Evolutionary conservation across 371 early-diverging fungal genomes (phyloP).

Genomic region (Homolaphlyctis polyrhiza): DNA sequence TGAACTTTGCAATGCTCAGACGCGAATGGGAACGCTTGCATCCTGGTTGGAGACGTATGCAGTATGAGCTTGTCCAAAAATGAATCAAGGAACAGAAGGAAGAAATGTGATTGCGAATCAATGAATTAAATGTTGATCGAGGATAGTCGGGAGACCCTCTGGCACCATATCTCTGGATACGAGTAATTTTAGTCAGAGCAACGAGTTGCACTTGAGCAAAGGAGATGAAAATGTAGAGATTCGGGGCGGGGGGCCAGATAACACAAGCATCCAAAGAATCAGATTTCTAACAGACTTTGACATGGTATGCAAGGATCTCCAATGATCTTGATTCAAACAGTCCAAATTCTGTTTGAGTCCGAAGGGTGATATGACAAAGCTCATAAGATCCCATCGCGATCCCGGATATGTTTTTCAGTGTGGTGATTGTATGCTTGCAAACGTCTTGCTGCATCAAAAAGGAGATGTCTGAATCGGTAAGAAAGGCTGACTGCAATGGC

Average conservation of each 20-base stretch:
- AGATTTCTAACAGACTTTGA: not conserved
- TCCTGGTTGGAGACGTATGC: constrained; percentile 34
- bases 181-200: not conserved
- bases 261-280: not conserved
- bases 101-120: too few relatives aligned
- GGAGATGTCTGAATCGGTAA: not conserved
- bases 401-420: not conserved
- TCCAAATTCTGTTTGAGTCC: not conserved
- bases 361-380: not conserved
- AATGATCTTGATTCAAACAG: not conserved
- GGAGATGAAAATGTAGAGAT: not conserved
- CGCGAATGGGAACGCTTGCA: constrained; percentile 71
- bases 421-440: not conserved
- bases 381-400: not conserved
- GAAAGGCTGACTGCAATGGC: not conserved
- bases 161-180: not conserved
- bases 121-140: too few relatives aligned
- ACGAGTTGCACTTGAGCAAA: not conserved
- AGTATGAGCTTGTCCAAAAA: not conserved
- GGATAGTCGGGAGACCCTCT: too few relatives aligned
- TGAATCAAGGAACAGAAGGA: not conserved
- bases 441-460: not conserved
- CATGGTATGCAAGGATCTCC: not conserved
- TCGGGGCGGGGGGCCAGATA: not conserved
- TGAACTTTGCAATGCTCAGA: constrained; percentile 64